phyloP scores from a whole-genome alignment of 2,329 filamentous ascomycete genomes.

The Pestalotiopsis sp. region DNA sequence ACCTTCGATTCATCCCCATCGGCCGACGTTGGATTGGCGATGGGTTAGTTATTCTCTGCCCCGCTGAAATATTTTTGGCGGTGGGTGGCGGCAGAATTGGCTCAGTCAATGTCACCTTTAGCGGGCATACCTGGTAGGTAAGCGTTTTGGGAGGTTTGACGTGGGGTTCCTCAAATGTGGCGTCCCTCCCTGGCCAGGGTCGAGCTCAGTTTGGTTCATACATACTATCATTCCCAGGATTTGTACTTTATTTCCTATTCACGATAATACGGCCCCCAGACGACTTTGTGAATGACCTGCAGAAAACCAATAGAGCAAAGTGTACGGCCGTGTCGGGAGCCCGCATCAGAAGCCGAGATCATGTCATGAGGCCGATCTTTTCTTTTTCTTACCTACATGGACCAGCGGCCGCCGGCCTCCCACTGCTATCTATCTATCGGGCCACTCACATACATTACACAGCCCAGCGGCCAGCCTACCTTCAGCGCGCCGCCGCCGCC shows the following conservation, averaged over 20 bases:
- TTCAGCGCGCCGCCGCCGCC: not conserved
- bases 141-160: not conserved
- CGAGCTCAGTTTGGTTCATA: not conserved
- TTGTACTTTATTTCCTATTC: not conserved
- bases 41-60: not conserved
- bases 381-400: not conserved
- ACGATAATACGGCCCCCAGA: not conserved
- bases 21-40: not conserved
- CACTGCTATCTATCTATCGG: not conserved
- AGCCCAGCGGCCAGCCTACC: too few relatives aligned
- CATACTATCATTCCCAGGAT: not conserved
- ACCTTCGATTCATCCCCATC: not conserved
- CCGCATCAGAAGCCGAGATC: not conserved
- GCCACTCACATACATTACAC: not conserved
- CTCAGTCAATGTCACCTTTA: not conserved
- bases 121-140: not conserved
- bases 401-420: not conserved
- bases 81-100: slow-evolving; percentile 4
- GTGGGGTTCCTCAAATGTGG: not conserved
- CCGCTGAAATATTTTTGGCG: slow-evolving; percentile 12
- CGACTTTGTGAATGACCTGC: not conserved
- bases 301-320: not conserved
- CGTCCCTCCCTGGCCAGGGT: not conserved
- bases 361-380: not conserved
- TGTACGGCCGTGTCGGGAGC: not conserved